Percentiles rank a stretch among this genome's conserved stretches.
phyloP scores from a whole-genome alignment of 306 rosid species.

The Mucuna pruriens region DNA sequence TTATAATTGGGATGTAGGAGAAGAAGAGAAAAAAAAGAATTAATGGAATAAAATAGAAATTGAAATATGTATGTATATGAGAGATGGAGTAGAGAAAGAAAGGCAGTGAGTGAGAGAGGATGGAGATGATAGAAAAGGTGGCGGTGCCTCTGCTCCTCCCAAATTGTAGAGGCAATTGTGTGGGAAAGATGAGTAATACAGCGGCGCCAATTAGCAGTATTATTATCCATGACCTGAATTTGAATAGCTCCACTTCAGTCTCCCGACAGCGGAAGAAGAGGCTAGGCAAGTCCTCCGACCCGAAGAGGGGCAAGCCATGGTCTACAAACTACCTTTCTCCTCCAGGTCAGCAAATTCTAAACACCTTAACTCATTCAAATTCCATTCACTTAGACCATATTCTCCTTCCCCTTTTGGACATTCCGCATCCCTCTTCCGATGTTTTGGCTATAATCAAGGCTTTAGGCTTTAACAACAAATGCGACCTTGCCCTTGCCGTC shows the following conservation, averaged over 20 bases:
- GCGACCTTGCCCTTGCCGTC: slow-evolving; percentile 62
- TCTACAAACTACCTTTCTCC: slow-evolving; percentile 58
- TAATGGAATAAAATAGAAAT: too few species aligned
- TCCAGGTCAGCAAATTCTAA: slow-evolving; percentile 61
- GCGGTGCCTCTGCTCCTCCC: slow-evolving; percentile 70
- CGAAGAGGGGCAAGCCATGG: slow-evolving; percentile 90
- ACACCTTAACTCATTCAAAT: slow-evolving; percentile 52
- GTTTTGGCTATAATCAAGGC: slow-evolving; percentile 67
- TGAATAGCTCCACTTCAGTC: slow-evolving; percentile 7
- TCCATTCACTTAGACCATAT: slow-evolving; percentile 36
- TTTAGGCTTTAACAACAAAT: slow-evolving; percentile 63
- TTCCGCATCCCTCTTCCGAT: slow-evolving; percentile 39
- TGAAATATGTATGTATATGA: too few species aligned
- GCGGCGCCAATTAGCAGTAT: slow-evolving; percentile 29
- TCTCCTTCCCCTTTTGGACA: slow-evolving; percentile 46
- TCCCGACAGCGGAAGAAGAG: slow-evolving; percentile 47
- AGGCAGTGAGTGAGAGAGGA: not conserved
- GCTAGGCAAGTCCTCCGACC: slow-evolving; percentile 66
- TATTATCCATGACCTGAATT: slow-evolving; percentile 49
- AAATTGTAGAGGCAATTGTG: slow-evolving; percentile 5
- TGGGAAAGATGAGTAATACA: not conserved
- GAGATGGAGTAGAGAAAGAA: too few species aligned
- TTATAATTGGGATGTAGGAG: too few species aligned
- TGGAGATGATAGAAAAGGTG: slow-evolving; percentile 60
- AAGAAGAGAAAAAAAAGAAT: too few species aligned